phyloP scores from a whole-genome alignment of 176 grass and related monocot genomes.

The Tillandsia fasciculata region DNA sequence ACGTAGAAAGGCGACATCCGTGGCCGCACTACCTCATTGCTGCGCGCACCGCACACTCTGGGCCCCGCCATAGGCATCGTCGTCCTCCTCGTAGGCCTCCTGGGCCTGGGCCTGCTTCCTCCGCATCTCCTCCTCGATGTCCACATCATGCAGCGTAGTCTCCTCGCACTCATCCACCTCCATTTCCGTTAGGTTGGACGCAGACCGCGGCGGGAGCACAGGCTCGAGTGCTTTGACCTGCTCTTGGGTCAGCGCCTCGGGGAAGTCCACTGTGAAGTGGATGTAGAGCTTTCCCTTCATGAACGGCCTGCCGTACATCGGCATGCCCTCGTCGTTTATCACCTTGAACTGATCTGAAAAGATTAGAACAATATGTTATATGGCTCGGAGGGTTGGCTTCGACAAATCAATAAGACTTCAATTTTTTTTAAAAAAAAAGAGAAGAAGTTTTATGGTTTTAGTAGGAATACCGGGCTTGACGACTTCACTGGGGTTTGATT shows the following conservation, averaged over 20 bases:
- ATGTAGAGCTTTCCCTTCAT: constrained; percentile 98
- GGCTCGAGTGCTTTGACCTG: constrained; percentile 73
- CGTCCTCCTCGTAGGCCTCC: constrained; percentile 83
- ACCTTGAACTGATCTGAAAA: constrained; percentile 85
- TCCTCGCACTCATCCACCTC: constrained; percentile 93
- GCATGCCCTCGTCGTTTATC: constrained; percentile 90
- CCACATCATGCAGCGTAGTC: constrained; percentile 78
- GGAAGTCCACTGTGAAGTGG: constrained; percentile 81
- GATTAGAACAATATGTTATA: background rate
- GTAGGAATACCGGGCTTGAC: constrained; percentile 70
- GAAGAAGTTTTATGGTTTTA: background rate
- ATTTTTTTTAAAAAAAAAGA: background rate
- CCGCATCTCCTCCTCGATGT: constrained; percentile 94
- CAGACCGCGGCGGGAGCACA: constrained; percentile 56
- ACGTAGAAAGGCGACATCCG: no score
- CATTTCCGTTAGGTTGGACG: constrained; percentile 67
- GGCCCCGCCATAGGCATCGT: constrained; percentile 52
- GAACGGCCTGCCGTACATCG: constrained; percentile 85
- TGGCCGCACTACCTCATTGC: constrained; percentile 30
- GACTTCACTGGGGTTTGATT: constrained; percentile 79
- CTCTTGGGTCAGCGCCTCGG: constrained; percentile 50
- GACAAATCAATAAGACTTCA: background rate
- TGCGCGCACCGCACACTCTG: constrained; percentile 91
- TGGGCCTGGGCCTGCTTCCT: constrained; percentile 60
- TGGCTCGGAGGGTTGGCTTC: no score